Evolutionary conservation across 768 basidiomycete genomes (phyloP).

Genomic region (Collybia mongolica): DNA sequence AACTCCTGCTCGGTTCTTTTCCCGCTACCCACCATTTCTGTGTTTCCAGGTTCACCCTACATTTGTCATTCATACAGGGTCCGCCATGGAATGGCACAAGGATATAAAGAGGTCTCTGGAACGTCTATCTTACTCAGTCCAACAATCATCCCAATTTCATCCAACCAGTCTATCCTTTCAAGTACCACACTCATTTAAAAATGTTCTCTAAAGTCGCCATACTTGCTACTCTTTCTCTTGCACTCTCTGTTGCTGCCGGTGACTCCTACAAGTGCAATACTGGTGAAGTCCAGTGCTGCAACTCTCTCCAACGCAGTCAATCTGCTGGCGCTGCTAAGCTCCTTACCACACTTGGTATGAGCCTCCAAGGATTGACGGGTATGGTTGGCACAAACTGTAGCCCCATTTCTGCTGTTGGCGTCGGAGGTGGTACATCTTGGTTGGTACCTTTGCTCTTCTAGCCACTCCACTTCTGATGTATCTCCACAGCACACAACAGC

Average conservation of each 20-base stretch:
- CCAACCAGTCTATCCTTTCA: neutral
- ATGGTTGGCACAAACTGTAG: neutral
- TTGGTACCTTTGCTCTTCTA: neutral
- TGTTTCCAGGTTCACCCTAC: no score
- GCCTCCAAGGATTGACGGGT: neutral
- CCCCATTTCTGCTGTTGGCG: conserved; percentile 1
- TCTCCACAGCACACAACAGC: neutral
- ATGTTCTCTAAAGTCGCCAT: conserved; percentile 4
- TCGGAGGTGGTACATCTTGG: neutral
- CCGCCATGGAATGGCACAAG: no score
- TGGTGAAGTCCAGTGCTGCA: conserved; percentile 4
- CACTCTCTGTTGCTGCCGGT: neutral
- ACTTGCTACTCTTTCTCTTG: neutral
- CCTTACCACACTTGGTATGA: neutral
- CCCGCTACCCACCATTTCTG: no score
- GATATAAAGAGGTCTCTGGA: no score
- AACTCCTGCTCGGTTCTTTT: no score
- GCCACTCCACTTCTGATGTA: neutral
- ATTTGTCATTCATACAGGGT: no score
- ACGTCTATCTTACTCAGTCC: no score
- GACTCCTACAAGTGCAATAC: conserved; percentile 4
- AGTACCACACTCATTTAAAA: neutral
- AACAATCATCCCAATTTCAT: no score
- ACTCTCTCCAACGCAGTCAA: neutral
- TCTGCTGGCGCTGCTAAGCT: neutral